These are phyloP conservation scores for Euphrasia arctica DNA, from an alignment of 305 asterid genomes.

Conservation along the genomic window DNA sequence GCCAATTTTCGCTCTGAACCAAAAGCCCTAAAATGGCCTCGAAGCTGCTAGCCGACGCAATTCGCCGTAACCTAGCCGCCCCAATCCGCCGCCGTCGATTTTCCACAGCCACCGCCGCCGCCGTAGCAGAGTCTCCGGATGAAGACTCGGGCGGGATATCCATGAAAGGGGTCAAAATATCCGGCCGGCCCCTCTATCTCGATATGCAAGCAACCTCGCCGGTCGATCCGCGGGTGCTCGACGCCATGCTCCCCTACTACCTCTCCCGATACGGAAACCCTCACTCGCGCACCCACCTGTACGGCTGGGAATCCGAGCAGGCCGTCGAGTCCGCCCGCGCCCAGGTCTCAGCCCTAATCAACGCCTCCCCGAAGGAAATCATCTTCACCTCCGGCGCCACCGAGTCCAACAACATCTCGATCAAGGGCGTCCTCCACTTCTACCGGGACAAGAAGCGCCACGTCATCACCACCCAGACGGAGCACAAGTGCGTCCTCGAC, in stretches of 20 bases:
- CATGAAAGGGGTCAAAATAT: slow-evolving; percentile 84
- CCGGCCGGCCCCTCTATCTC: slow-evolving; percentile 91
- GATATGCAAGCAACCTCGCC: slow-evolving; percentile 98
- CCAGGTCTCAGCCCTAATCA: slow-evolving; percentile 60
- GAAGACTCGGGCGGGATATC: slow-evolving; percentile 54
- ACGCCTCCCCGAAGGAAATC: slow-evolving; percentile 87
- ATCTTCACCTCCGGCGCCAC: slow-evolving; percentile 97
- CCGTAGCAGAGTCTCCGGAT: slow-evolving; percentile 43
- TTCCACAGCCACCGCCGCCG: slow-evolving; percentile 53
- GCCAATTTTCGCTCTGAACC: background rate
- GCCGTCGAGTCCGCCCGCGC: slow-evolving; percentile 74
- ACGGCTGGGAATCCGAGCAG: slow-evolving; percentile 96
- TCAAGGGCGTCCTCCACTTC: slow-evolving; percentile 86
- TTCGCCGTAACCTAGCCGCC: slow-evolving; percentile 47
- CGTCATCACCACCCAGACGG: slow-evolving; percentile 94
- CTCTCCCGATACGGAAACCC: slow-evolving; percentile 87
- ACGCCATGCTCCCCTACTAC: slow-evolving; percentile 83
- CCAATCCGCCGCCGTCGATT: slow-evolving; percentile 30
- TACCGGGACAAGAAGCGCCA: slow-evolving; percentile 84
- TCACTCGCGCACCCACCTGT: slow-evolving; percentile 89
- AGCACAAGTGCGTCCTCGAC: slow-evolving; percentile 93
- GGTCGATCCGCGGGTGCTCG: slow-evolving; percentile 87
- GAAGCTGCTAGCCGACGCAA: slow-evolving; percentile 48
- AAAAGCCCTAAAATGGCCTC: slow-evolving; percentile 45
- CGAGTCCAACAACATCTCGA: slow-evolving; percentile 80